Evolutionary conservation across 495 filamentous ascomycete genomes (phyloP).

Genomic region (Pseudevernia furfuracea): DNA sequence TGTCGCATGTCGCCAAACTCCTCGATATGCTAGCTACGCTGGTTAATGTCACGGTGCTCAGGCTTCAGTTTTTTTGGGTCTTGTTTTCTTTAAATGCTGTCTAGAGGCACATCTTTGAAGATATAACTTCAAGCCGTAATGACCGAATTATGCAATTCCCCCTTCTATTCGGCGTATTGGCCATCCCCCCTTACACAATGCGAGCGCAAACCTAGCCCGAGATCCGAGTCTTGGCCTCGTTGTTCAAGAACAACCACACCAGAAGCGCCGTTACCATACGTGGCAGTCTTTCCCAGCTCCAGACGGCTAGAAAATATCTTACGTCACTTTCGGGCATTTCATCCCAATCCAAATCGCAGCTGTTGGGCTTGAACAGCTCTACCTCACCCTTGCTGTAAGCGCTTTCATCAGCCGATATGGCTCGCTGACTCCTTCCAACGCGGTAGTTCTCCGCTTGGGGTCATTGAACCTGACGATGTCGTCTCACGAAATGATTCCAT

Average conservation of each 20-base stretch:
- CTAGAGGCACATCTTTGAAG: neutral
- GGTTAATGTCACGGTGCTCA: neutral
- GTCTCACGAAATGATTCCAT: neutral
- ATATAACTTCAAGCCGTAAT: neutral
- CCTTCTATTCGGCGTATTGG: neutral
- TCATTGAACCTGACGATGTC: neutral
- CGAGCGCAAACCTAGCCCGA: neutral
- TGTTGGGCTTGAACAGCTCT: neutral
- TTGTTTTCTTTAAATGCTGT: neutral
- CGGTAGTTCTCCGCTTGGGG: neutral
- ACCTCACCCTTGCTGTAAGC: neutral
- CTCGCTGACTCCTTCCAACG: neutral
- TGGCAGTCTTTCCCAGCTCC: neutral
- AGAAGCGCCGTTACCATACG: neutral
- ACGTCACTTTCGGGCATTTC: neutral
- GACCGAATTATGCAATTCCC: neutral
- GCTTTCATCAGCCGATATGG: neutral
- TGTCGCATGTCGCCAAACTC: neutral
- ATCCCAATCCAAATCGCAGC: neutral
- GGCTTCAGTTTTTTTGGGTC: neutral
- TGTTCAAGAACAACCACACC: neutral
- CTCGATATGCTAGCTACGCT: neutral
- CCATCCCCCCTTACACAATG: neutral
- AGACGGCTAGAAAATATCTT: neutral
- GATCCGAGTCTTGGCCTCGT: neutral